Conservation (phyloP, 768 basidiomycete species). For the Postia placenta region DNA sequence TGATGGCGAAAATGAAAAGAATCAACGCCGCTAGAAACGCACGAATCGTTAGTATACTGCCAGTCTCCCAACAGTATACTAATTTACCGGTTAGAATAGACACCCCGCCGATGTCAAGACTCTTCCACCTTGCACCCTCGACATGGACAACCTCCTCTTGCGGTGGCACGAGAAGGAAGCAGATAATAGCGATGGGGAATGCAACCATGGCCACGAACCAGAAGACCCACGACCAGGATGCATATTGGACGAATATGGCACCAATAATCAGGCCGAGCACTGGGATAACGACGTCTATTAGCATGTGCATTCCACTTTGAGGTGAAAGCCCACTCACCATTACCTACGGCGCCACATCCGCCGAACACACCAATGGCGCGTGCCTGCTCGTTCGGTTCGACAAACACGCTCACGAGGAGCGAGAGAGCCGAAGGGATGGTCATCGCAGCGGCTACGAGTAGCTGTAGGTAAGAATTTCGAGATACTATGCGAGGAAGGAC, state of each 20-base stretch:
- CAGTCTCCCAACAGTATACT: neutral
- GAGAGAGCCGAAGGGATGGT: constrained; percentile 38
- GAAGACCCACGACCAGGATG: constrained; percentile 40
- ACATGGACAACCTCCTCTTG: constrained; percentile 8
- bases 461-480: neutral
- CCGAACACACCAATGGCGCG: constrained; percentile 39
- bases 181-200: constrained; percentile 23
- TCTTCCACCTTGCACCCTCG: constrained; percentile 17
- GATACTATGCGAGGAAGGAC: constrained; percentile 3
- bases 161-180: constrained; percentile 27
- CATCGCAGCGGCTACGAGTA: constrained; percentile 29
- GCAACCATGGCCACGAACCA: constrained; percentile 37
- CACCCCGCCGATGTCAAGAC: constrained; percentile 31
- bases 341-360: constrained; percentile 39
- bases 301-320: neutral
- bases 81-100: constrained; percentile 26
- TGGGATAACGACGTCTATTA: constrained; percentile 4
- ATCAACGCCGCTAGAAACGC: constrained; percentile 23
- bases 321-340: constrained; percentile 21
- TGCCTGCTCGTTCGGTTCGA: constrained; percentile 35
- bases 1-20: constrained; percentile 31
- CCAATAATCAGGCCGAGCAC: constrained; percentile 31
- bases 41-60: neutral
- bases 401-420: constrained; percentile 41
- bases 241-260: constrained; percentile 30